Evolutionary conservation across 2,329 filamentous ascomycete species (phyloP), one percentile per base, ranked within the genome.

Genomic region (Venturia effusa): DNA sequence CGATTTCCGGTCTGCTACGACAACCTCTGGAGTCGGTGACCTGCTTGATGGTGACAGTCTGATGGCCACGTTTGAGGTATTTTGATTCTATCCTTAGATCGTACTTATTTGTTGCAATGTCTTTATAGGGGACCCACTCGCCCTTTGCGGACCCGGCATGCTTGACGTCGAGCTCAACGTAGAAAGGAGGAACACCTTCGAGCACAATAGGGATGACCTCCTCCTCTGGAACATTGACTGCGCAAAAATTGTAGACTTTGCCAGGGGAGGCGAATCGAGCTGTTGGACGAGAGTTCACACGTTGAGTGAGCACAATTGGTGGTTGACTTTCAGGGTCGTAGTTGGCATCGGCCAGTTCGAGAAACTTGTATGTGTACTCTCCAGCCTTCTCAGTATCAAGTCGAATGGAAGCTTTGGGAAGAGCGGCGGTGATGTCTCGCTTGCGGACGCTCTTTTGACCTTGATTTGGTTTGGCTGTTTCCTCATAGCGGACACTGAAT

Each of bases 171-270:
- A 97, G 83, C 73, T 97, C 94, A 4, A 99, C 80, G 59, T 87
- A 88, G 78, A 99, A 99, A 0, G 94, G 94, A 7, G 93, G 85
- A 19, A 88, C 80, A 45, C 94, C 94, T 65, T 88, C 88, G 22
- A 99, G 81, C 1, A 84, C 87, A 65, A 99, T 88, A 0, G 93
- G 92, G 63, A 99, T 96, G 48, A 84, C 86, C 71, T 99, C 92
- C 70, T 95, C 90, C 17, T 34, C 60, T n/a, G 22, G 37, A 61
- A 88, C 84, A 70, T 96, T 90, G 59, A 92, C 87, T 73, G 92
- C 88, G 77, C 94, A 99, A 76, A 93, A 96, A 73, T 94, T 96
- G 80, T 97, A 97, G 0, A 90, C 92, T 74, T 94, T 94, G 19
- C 92, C 92, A 3, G 92, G 90, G 68, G 90, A 90, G 65, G 83